Base-by-base conservation (phyloP, 495 filamentous ascomycete genomes). In the Penicillium maclennaniae region DNA sequence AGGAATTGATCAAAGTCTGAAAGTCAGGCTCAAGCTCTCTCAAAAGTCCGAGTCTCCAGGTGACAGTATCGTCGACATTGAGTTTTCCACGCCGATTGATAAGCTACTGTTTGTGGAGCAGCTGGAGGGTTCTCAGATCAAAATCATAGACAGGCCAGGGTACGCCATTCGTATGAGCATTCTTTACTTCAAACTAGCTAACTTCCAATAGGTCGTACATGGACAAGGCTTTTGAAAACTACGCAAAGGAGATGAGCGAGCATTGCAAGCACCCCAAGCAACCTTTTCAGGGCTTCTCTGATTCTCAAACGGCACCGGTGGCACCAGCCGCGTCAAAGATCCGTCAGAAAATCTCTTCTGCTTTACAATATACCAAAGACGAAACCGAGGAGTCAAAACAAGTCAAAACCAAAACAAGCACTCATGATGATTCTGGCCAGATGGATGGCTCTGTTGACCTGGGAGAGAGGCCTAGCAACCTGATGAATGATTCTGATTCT, bases 11-110 rank as follows among this genome's bases (percentile, higher is more conserved):
- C 14, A 54, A 0, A 73, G 74, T 38, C 49, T 49, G 0, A 77
- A 75, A 55, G 37, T 74, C 26, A 66, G 68, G 4, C 59, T 79
- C 9, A 42, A 58, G 19, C 58, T 72, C 17, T 66, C 64, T 2
- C 69, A 64, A 28, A 51, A 39, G 10, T 16, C 45, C 16, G 55
- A 58, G 8, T 49, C 27, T 10, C 26, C 53, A 6, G 58, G 56
- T 45, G 56, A 62, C 8, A 47, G 59, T 6, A 45, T 43, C 14
- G 27, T 78, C 7, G 73, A 79, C 38, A 58, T 79, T 20, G 69
- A 79, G 42, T 59, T 78, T 39, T 49, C 34, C 7, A 52, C 31
- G 14, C 31, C 45, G 21, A 39, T 56, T 28, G 64, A 60, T 6
- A 63, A 70, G 46, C 19, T 41, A 21, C 26, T 40, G 0, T 49